Percentiles rank a stretch among this genome's conserved stretches.
Conservation (phyloP, 306 rosid species). For the Pterocarpus santalinus region DNA sequence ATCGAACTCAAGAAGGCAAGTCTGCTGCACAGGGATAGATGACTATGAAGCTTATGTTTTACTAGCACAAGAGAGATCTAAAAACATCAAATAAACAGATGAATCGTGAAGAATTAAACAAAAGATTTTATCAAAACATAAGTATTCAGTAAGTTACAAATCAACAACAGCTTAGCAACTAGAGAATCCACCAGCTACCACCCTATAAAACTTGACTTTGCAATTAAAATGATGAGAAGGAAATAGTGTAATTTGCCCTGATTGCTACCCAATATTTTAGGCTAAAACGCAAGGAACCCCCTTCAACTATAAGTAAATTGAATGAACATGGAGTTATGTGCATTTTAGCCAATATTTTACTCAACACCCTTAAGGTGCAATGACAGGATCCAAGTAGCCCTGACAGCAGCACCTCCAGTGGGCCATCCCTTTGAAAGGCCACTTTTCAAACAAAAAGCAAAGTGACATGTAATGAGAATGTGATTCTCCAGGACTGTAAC, state of each 20-base stretch:
- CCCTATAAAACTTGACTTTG: slow-evolving; percentile 8
- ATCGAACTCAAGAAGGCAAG: slow-evolving; percentile 65
- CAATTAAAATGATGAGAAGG: background rate
- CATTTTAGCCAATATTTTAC: slow-evolving; percentile 23
- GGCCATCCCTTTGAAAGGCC: slow-evolving; percentile 5
- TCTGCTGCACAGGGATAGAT: slow-evolving; percentile 45
- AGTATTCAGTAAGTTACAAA: slow-evolving; percentile 10
- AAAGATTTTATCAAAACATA: slow-evolving; percentile 34
- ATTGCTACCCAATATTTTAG: slow-evolving; percentile 1
- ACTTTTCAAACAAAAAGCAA: slow-evolving; percentile 28
- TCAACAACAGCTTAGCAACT: slow-evolving; percentile 13
- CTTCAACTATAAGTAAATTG: slow-evolving; percentile 25
- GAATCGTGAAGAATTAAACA: slow-evolving; percentile 23
- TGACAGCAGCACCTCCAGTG: slow-evolving; percentile 13
- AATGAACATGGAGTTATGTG: background rate
- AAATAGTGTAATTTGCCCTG: slow-evolving; percentile 8
- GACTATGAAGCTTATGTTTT: slow-evolving; percentile 28
- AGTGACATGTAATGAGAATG: slow-evolving; percentile 1
- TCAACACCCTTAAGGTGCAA: slow-evolving; percentile 26
- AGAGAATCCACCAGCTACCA: slow-evolving; percentile 9
- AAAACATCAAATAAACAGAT: background rate
- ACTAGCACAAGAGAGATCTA: slow-evolving; percentile 1
- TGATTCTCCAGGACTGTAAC: slow-evolving; percentile 16
- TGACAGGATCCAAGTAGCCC: slow-evolving; percentile 18
- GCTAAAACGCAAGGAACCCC: slow-evolving; percentile 12